These are phyloP conservation scores for Amesomyces nigricolor DNA, from an alignment of 2,329 filamentous ascomycete species.

Conservation along the genomic window DNA sequence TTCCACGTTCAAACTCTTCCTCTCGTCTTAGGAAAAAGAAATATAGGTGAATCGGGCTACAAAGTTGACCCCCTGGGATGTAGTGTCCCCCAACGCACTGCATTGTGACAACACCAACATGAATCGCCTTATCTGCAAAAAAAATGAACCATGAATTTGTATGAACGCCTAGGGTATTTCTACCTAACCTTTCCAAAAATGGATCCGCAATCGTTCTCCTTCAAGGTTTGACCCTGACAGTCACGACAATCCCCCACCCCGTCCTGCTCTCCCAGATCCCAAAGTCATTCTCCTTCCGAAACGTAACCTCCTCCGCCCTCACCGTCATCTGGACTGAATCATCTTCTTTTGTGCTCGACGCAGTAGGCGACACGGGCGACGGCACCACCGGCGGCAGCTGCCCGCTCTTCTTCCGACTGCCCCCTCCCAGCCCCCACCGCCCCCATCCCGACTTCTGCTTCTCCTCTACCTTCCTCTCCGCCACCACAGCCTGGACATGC, in stretches of 20 bases:
- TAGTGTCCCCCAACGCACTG: too few relatives aligned
- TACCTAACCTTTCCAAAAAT: too few relatives aligned
- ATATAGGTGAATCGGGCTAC: too few relatives aligned
- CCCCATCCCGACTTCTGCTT: slow-evolving; percentile 27
- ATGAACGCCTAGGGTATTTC: too few relatives aligned
- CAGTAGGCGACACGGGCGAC: slow-evolving; percentile 6
- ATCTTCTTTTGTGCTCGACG: slow-evolving; percentile 9
- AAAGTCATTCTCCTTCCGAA: slow-evolving; percentile 46
- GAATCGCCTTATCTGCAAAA: too few relatives aligned
- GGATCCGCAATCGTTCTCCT: too few relatives aligned
- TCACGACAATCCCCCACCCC: slow-evolving; percentile 46
- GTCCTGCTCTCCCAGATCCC: slow-evolving; percentile 47
- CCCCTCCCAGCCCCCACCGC: slow-evolving; percentile 30
- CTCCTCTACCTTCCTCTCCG: slow-evolving; percentile 31
- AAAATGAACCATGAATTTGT: too few relatives aligned
- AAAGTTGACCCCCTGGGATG: too few relatives aligned
- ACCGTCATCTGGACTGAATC: slow-evolving; percentile 37
- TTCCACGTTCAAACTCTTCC: too few relatives aligned
- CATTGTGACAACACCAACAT: too few relatives aligned
- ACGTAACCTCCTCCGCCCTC: slow-evolving; percentile 43
- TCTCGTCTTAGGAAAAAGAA: too few relatives aligned
- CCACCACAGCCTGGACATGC: slow-evolving; percentile 30
- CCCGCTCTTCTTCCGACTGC: slow-evolving; percentile 23
- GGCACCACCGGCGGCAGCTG: slow-evolving; percentile 1
- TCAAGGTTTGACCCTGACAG: slow-evolving; percentile 32